Conservation (phyloP, 139 green algal species). For the Edaphochlamys debaryana region DNA sequence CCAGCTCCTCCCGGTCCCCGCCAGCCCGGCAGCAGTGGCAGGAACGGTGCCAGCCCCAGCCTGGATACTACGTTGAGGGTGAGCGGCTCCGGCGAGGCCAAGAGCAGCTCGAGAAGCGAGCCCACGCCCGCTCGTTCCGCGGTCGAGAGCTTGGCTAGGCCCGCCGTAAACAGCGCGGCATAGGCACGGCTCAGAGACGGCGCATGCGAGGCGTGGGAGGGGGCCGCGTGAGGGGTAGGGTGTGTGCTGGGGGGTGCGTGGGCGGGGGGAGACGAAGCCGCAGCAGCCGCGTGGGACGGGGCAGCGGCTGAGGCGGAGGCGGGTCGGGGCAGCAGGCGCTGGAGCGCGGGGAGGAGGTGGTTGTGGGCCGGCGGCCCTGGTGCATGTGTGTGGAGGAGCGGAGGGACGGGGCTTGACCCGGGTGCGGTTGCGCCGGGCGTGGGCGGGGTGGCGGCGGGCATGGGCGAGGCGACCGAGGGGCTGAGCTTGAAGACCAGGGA, state of each 20-base stretch:
- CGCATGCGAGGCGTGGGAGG: neutral
- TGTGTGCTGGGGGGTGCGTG: too few relatives aligned
- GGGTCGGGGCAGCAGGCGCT: neutral
- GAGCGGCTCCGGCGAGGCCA: slow-evolving; percentile 26
- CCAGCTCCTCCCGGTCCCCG: too few relatives aligned
- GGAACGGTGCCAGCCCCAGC: neutral
- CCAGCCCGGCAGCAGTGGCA: slow-evolving; percentile 8
- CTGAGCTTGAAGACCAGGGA: neutral
- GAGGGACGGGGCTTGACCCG: too few relatives aligned
- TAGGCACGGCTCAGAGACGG: too few relatives aligned
- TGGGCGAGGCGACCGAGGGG: neutral
- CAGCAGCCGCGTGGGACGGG: too few relatives aligned
- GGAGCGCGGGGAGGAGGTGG: neutral
- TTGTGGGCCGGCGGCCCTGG: neutral
- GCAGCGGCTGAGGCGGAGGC: too few relatives aligned
- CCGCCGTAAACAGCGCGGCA: neutral
- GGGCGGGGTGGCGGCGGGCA: neutral
- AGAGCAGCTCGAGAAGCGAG: slow-evolving; percentile 4
- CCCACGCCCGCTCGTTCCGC: neutral
- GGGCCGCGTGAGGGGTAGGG: neutral
- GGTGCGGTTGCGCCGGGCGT: too few relatives aligned
- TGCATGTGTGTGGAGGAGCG: too few relatives aligned
- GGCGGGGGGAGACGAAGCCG: neutral
- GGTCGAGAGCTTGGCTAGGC: neutral
- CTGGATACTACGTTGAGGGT: neutral